Percentiles rank a stretch among this genome's conserved stretches.
Conservation (phyloP, 352 stramenopile species). For the Phytopythium helicoides region DNA sequence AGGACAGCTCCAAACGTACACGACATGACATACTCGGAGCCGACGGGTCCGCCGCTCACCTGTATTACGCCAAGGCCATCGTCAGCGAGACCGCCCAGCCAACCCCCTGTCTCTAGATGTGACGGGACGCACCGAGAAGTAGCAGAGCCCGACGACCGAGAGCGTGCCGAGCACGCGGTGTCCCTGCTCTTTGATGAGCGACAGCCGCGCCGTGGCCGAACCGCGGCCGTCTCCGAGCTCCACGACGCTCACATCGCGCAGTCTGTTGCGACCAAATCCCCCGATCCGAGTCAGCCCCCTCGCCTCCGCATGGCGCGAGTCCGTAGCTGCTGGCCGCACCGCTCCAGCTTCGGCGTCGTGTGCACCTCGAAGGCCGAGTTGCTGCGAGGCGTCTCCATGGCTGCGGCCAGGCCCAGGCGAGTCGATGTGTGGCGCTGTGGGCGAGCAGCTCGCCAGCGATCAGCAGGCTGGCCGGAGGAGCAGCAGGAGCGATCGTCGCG, state of each 20-base stretch:
- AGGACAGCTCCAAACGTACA: slow-evolving; percentile 12
- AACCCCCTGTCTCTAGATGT: background rate
- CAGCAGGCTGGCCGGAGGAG: background rate
- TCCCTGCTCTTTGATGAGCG: slow-evolving; percentile 38
- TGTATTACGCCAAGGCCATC: background rate
- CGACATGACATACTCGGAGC: slow-evolving; percentile 43
- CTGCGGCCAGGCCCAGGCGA: background rate
- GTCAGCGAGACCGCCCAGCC: background rate
- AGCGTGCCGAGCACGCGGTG: slow-evolving; percentile 53
- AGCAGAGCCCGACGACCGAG: slow-evolving; percentile 55
- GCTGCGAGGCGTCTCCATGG: slow-evolving; percentile 21
- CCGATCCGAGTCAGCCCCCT: background rate
- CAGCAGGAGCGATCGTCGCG: too few relatives aligned
- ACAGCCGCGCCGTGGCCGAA: slow-evolving; percentile 14
- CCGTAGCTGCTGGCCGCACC: slow-evolving; percentile 8
- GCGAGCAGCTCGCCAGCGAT: background rate
- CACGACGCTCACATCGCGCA: slow-evolving; percentile 18
- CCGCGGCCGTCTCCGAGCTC: slow-evolving; percentile 21
- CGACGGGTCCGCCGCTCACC: slow-evolving; percentile 24
- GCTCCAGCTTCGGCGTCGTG: slow-evolving; percentile 21
- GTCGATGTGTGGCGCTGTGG: background rate
- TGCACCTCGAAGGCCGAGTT: slow-evolving; percentile 18
- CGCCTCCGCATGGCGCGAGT: background rate
- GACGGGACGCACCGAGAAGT: slow-evolving; percentile 35
- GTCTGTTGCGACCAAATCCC: background rate